These are phyloP conservation scores for Circinella umbellata DNA, from an alignment of 371 early-diverging fungal species.

Conservation along the genomic window DNA sequence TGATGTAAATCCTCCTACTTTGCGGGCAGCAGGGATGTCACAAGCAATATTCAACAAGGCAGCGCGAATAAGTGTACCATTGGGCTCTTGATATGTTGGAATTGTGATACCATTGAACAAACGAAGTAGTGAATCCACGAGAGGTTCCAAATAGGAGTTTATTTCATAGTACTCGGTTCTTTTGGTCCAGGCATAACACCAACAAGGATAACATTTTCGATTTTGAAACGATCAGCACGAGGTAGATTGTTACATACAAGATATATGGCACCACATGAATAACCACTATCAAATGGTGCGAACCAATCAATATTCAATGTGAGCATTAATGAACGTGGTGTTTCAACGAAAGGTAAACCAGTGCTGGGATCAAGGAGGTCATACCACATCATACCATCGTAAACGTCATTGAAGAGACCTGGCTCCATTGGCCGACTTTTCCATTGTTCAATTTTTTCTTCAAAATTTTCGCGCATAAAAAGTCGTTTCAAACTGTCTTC, in stretches of 20 bases:
- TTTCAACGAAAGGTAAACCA: neutral
- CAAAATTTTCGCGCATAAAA: neutral
- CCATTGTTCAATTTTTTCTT: slow-evolving; percentile 13
- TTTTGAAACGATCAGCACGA: slow-evolving; percentile 3
- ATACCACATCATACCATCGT: slow-evolving; percentile 9
- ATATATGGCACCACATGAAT: slow-evolving; percentile 19
- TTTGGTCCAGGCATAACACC: slow-evolving; percentile 22
- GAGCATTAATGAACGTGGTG: slow-evolving; percentile 7
- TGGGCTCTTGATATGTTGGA: neutral
- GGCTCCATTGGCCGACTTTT: neutral
- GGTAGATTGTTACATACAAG: slow-evolving; percentile 21
- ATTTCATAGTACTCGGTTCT: slow-evolving; percentile 16
- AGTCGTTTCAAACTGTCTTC: neutral
- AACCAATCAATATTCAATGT: slow-evolving; percentile 25
- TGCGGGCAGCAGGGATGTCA: slow-evolving; percentile 18
- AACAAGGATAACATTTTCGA: slow-evolving; percentile 20
- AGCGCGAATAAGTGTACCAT: slow-evolving; percentile 8
- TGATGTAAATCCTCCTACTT: slow-evolving; percentile 18
- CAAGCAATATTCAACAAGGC: slow-evolving; percentile 15
- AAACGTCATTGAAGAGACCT: neutral
- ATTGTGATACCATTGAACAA: slow-evolving; percentile 18
- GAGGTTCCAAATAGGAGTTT: slow-evolving; percentile 18
- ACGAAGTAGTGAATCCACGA: slow-evolving; percentile 14
- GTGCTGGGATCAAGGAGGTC: neutral
- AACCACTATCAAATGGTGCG: neutral